These are phyloP conservation scores for Penicillium bialowiezense DNA, from an alignment of 495 filamentous ascomycete genomes.

Conservation along the genomic window DNA sequence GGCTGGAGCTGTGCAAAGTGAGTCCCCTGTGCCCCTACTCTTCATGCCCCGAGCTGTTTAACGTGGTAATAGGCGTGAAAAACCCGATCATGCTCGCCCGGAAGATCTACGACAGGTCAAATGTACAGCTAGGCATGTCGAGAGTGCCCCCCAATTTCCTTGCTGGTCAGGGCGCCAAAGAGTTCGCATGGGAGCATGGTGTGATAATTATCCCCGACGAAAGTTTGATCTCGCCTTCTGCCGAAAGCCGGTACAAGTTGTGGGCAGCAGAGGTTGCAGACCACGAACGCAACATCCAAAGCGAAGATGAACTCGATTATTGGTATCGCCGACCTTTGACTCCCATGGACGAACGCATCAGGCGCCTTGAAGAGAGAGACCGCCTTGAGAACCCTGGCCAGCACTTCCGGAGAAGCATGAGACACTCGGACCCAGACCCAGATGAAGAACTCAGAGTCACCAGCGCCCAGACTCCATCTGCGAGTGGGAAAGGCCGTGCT, in stretches of 20 bases:
- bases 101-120: constrained; percentile 71
- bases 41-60: constrained; percentile 4
- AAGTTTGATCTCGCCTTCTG: constrained; percentile 68
- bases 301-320: not conserved
- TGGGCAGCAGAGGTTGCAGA: constrained; percentile 75
- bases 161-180: constrained; percentile 75
- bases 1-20: constrained; percentile 85
- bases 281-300: constrained; percentile 18
- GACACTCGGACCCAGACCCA: not conserved
- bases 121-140: constrained; percentile 67
- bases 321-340: constrained; percentile 7
- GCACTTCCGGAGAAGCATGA: not conserved
- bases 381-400: not conserved
- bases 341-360: constrained; percentile 1
- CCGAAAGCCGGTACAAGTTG: constrained; percentile 67
- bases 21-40: constrained; percentile 29
- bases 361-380: not conserved
- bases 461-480: too few relatives aligned
- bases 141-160: constrained; percentile 92
- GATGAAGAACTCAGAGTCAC: not conserved
- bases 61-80: constrained; percentile 62
- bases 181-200: constrained; percentile 77
- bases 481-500: not conserved
- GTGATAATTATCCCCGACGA: constrained; percentile 68
- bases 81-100: constrained; percentile 91